Evolutionary conservation across 2,329 filamentous ascomycete species (phyloP), one percentile per base, ranked within the genome.

Genomic region (Aciculosporium take): DNA sequence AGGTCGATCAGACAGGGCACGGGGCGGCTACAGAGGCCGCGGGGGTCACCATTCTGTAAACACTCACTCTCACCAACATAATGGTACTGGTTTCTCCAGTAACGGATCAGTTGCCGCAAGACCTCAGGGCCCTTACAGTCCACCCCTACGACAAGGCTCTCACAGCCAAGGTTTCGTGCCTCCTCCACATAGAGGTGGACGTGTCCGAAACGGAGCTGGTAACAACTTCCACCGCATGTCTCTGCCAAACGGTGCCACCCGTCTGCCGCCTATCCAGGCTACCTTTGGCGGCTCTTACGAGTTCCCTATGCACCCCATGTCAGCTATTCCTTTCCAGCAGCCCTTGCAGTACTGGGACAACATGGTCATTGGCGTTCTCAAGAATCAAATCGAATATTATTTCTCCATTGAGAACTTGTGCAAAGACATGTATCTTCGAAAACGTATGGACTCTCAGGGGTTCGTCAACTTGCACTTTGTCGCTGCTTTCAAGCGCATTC

Each of bases 361-460:
- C 54, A 50, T 60, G 48, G 39, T 59, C 13, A 36, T 68, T 29
- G 51, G 60, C 3, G 57, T 68, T 36, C 57, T 76, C 37, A 68
- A 63, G 41, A 58, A 57, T 48, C 66, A 72, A 55, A 73, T 87
- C 29, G 86, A 94, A 54, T 98, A 95, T 66, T 98, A 98, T 63
- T 94, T 98, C 64, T 96, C 89, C 0, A 74, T 94, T 23, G 84
- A 95, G 55, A 98, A 98, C 57, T 71, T 96, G 38, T 84, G 85
- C 71, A 95, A 94, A 63, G 91, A 98, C 55, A 71, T 84, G 54
- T 96, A 79, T 61, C 70, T 98, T 45, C 81, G 91, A 43, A 79
- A 76, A 53, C 80, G 88, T 52, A 96, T 98, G 91, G 89, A 98
- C 57, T 84, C 83, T 1, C 84, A 96, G 59, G 91, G 91, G 15